Percentiles rank a stretch among this genome's conserved stretches.
phyloP scores from a whole-genome alignment of 345 rosid genomes.

The Schrenkiella parvula region DNA sequence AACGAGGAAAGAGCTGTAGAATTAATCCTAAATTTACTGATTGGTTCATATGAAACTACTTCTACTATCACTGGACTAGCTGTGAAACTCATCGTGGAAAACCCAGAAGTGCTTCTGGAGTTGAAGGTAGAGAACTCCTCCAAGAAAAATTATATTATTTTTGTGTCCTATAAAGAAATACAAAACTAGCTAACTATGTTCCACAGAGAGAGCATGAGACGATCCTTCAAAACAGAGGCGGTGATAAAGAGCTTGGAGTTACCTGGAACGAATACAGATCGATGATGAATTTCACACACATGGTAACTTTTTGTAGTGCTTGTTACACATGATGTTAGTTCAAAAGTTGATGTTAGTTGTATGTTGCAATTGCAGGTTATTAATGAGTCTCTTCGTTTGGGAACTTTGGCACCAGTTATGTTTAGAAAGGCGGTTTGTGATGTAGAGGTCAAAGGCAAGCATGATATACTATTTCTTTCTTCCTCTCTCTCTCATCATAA shows the following conservation, averaged over 20 bases:
- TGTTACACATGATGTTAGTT: too few species aligned
- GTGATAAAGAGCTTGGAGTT: conserved; percentile 2
- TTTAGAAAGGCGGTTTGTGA: conserved; percentile 41
- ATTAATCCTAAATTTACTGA: conserved; percentile 23
- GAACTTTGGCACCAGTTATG: conserved; percentile 34
- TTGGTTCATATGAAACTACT: conserved; percentile 37
- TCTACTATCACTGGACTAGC: conserved; percentile 29
- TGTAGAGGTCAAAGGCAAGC: too few species aligned
- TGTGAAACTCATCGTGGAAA: conserved; percentile 24
- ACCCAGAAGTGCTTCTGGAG: conserved; percentile 28
- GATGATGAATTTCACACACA: conserved; percentile 33
- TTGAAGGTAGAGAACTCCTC: conserved; percentile 19
- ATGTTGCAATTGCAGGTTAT: conserved; percentile 37
- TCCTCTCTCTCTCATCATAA: too few species aligned
- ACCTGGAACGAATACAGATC: conserved; percentile 36
- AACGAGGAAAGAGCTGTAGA: conserved; percentile 16
- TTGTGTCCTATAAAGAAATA: neutral
- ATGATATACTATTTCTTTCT: too few species aligned
- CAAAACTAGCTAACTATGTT: neutral
- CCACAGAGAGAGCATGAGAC: conserved; percentile 42
- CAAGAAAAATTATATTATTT: neutral
- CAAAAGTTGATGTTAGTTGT: too few species aligned
- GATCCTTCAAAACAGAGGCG: conserved; percentile 22
- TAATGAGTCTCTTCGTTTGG: conserved; percentile 43
- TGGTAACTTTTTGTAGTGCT: conserved; percentile 24